Conservation (phyloP, 2,329 filamentous ascomycete species). For the Plectosphaerella cucumerina region DNA sequence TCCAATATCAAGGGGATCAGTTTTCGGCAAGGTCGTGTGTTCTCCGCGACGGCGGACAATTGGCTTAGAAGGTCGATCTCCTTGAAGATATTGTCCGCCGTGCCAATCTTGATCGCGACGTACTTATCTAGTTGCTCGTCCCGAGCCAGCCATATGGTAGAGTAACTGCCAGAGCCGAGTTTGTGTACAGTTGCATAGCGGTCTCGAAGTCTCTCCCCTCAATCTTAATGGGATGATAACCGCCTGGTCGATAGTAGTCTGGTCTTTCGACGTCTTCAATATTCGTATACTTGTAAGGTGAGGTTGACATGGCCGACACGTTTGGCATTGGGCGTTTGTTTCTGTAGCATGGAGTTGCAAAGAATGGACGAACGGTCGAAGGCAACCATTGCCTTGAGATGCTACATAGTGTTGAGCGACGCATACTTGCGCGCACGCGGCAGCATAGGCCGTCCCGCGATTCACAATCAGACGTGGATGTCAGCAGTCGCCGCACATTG, state of each 20-base stretch:
- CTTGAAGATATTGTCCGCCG: constrained; percentile 15
- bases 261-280: constrained; percentile 19
- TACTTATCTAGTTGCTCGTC: constrained; percentile 18
- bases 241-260: constrained; percentile 25
- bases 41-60: background rate
- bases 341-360: background rate
- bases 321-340: background rate
- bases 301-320: background rate
- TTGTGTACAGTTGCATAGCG: constrained; percentile 23
- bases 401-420: background rate
- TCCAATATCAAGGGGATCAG: constrained; percentile 17
- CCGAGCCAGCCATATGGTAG: constrained; percentile 28
- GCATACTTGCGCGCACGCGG: too few species aligned
- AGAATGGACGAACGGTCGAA: background rate
- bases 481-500: too few species aligned
- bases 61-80: constrained; percentile 20
- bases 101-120: constrained; percentile 28
- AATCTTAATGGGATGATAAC: constrained; percentile 33
- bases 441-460: too few species aligned
- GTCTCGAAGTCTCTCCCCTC: constrained; percentile 27
- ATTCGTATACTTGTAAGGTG: constrained; percentile 8
- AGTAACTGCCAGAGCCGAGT: constrained; percentile 23
- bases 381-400: background rate
- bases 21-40: background rate
- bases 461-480: too few species aligned